These are phyloP conservation scores for Physcomitrellopsis africana DNA, from an alignment of 225 moss, liverwort and hornwort genomes.

Conservation along the genomic window DNA sequence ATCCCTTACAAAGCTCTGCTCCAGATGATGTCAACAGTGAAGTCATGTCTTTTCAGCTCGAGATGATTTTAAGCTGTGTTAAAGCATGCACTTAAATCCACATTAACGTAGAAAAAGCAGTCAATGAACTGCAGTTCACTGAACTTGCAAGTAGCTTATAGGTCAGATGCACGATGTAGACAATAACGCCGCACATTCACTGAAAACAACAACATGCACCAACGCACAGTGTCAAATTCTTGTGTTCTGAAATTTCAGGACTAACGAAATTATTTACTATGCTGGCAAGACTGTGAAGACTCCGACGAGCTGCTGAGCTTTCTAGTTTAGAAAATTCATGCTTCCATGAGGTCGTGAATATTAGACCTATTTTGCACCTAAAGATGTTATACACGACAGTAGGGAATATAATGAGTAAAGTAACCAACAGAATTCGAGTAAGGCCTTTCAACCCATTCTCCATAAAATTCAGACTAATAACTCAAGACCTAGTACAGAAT, in stretches of 20 bases:
- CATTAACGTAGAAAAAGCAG: slow-evolving; percentile 2
- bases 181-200: too few relatives aligned
- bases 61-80: neutral
- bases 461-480: too few relatives aligned
- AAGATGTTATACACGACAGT: neutral
- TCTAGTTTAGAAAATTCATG: neutral
- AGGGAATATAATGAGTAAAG: neutral
- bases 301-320: neutral
- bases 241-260: too few relatives aligned
- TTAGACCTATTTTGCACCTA: neutral
- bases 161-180: neutral
- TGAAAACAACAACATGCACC: too few relatives aligned
- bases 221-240: too few relatives aligned
- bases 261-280: neutral
- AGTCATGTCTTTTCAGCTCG: slow-evolving; percentile 29
- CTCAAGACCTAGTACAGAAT: too few relatives aligned
- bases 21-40: slow-evolving; percentile 15
- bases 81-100: neutral
- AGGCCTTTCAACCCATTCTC: neutral
- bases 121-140: neutral
- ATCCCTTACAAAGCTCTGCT: slow-evolving; percentile 19
- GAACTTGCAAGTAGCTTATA: neutral
- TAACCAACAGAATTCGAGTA: neutral
- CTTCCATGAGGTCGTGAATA: neutral
- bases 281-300: neutral